Evolutionary conservation across 2,329 filamentous ascomycete genomes (phyloP).

Genomic region (Nothomitra cinnamomea): DNA sequence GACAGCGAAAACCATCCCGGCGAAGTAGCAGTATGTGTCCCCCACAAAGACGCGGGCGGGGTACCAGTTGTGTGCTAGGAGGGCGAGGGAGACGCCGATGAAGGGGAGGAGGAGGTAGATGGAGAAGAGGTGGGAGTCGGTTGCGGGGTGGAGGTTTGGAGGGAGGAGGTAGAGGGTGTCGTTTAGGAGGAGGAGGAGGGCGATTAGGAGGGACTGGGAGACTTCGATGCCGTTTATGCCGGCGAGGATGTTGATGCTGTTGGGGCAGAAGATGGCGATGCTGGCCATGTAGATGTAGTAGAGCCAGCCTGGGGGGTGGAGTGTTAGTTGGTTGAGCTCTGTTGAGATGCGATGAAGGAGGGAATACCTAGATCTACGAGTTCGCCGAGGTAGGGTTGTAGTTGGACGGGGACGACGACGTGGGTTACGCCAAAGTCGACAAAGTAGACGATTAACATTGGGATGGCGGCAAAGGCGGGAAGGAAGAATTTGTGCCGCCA

Average conservation of each 20-base stretch:
- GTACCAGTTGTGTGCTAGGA: conserved; percentile 89
- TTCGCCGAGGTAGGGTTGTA: conserved; percentile 70
- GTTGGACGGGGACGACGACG: conserved; percentile 73
- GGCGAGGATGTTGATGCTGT: conserved; percentile 98
- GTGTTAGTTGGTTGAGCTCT: neutral
- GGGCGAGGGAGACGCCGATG: conserved; percentile 74
- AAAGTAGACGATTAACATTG: conserved; percentile 91
- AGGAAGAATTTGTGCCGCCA: conserved; percentile 99
- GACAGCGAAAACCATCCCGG: conserved; percentile 96
- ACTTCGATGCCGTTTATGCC: conserved; percentile 99
- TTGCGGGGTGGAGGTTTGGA: conserved; percentile 78
- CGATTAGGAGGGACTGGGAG: conserved; percentile 81
- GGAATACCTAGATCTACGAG: conserved; percentile 56
- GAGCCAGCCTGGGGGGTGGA: conserved; percentile 22
- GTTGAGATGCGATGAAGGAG: neutral
- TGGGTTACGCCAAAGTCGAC: conserved; percentile 96
- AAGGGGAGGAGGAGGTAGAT: conserved; percentile 90
- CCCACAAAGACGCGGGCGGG: conserved; percentile 90
- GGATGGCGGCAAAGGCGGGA: conserved; percentile 81
- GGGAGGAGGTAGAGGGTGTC: conserved; percentile 68
- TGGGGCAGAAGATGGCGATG: conserved; percentile 92
- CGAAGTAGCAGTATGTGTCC: conserved; percentile 99
- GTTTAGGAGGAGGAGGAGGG: conserved; percentile 66
- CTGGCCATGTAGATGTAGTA: conserved; percentile 98
- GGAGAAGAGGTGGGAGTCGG: conserved; percentile 89